A percentile compares a stretch with the other conserved stretches of the same genome.
These are phyloP conservation scores for Graphilbum sp. DNA, from an alignment of 2,329 filamentous ascomycete species.

Conservation along the genomic window DNA sequence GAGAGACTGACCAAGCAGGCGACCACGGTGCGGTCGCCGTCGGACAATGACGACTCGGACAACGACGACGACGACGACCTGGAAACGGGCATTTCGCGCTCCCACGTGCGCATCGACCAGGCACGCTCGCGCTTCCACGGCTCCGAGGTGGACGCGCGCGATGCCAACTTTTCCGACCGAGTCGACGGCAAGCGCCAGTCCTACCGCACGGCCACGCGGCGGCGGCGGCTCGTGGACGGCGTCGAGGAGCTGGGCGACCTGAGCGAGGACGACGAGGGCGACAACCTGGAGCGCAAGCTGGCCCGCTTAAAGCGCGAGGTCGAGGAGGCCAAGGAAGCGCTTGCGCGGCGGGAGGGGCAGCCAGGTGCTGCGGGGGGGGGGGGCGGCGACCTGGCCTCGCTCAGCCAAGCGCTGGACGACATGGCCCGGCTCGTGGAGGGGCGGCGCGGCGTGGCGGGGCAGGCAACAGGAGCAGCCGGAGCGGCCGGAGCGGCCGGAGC, in stretches of 20 bases:
- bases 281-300: constrained; percentile 54
- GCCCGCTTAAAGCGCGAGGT: constrained; percentile 71
- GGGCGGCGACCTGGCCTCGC: constrained; percentile 32
- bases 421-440: constrained; percentile 27
- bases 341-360: constrained; percentile 30
- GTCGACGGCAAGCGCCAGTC: constrained; percentile 69
- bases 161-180: constrained; percentile 81
- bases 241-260: constrained; percentile 50
- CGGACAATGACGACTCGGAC: constrained; percentile 49
- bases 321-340: constrained; percentile 52
- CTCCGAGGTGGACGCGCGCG: constrained; percentile 55
- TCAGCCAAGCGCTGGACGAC: constrained; percentile 57
- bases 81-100: constrained; percentile 53
- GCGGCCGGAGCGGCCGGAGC: not conserved
- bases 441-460: constrained; percentile 12
- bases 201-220: constrained; percentile 43
- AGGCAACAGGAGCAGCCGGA: constrained; percentile 4
- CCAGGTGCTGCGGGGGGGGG: constrained; percentile 29
- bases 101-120: constrained; percentile 58
- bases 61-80: constrained; percentile 48
- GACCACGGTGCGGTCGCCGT: constrained; percentile 37
- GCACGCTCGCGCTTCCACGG: constrained; percentile 69
- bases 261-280: constrained; percentile 39
- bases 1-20: no score
- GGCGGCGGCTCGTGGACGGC: not conserved